A percentile compares a stretch with the other conserved stretches of the same genome.
These are phyloP conservation scores for Penicillium vulpinum DNA, from an alignment of 2,329 filamentous ascomycete species.

Conservation along the genomic window DNA sequence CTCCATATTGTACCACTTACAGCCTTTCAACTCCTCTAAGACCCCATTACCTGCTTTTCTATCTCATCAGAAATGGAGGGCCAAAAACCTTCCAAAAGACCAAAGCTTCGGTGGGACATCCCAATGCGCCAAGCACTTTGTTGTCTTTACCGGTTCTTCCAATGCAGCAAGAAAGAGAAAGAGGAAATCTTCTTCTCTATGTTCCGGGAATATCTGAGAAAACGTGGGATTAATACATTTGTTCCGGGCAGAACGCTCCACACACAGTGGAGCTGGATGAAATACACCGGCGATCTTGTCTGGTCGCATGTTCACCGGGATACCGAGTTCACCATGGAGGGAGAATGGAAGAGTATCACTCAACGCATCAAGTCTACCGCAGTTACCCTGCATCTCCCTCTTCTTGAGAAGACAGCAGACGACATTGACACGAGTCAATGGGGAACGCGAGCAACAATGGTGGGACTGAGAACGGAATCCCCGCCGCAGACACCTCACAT, in stretches of 20 bases:
- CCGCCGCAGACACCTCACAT: background rate
- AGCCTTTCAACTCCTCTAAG: background rate
- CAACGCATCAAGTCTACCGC: slow-evolving; percentile 17
- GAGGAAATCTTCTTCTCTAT: slow-evolving; percentile 28
- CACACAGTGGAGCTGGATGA: slow-evolving; percentile 28
- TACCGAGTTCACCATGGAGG: slow-evolving; percentile 18
- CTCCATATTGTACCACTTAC: background rate
- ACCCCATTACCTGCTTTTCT: too few species aligned
- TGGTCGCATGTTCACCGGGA: slow-evolving; percentile 27
- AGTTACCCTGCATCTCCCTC: background rate
- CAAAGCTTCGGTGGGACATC: slow-evolving; percentile 18
- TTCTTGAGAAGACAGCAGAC: slow-evolving; percentile 2
- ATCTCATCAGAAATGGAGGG: background rate
- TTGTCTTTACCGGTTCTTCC: slow-evolving; percentile 28
- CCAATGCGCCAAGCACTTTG: slow-evolving; percentile 25
- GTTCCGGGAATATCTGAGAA: slow-evolving; percentile 23
- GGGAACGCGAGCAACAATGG: background rate
- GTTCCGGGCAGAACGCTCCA: slow-evolving; percentile 9
- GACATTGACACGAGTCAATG: background rate
- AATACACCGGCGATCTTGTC: slow-evolving; percentile 10
- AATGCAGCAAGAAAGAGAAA: slow-evolving; percentile 6
- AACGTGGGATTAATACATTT: slow-evolving; percentile 21
- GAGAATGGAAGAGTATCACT: slow-evolving; percentile 16
- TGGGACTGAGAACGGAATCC: background rate
- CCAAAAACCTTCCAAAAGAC: background rate